These are phyloP conservation scores for Pseudocercospora vitis DNA, from an alignment of 2,329 filamentous ascomycete species.

Conservation along the genomic window DNA sequence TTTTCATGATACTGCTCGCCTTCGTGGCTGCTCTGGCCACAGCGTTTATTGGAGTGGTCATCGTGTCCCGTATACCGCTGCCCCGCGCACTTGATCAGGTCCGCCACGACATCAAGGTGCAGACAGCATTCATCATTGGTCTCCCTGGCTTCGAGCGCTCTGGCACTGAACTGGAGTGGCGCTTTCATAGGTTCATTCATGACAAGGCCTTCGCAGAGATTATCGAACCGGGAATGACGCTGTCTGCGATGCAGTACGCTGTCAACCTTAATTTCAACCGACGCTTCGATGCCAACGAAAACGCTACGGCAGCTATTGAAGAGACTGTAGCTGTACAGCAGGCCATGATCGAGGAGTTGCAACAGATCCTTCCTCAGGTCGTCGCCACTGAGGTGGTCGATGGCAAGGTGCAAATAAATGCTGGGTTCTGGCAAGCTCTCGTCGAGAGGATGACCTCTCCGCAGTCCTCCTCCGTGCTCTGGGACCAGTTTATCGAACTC, in stretches of 20 bases:
- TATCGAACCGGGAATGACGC: no score
- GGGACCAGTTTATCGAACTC: slow-evolving; percentile 31
- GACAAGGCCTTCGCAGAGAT: no score
- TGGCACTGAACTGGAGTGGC: slow-evolving; percentile 3
- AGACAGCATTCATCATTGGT: neutral
- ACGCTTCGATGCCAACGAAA: slow-evolving; percentile 11
- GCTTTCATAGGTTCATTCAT: slow-evolving; percentile 7
- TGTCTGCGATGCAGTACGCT: slow-evolving; percentile 13
- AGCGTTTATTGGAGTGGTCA: neutral
- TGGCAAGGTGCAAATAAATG: slow-evolving; percentile 56
- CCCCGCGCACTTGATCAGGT: neutral
- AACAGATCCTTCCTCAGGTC: slow-evolving; percentile 10
- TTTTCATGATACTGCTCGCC: neutral
- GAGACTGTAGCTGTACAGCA: slow-evolving; percentile 3
- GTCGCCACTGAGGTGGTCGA: slow-evolving; percentile 30
- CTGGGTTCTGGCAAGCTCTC: slow-evolving; percentile 67
- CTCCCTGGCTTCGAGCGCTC: slow-evolving; percentile 10
- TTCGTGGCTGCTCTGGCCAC: neutral
- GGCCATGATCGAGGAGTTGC: slow-evolving; percentile 12
- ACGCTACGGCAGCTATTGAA: neutral
- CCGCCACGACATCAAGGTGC: neutral
- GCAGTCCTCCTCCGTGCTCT: slow-evolving; percentile 40
- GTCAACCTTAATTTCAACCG: slow-evolving; percentile 16
- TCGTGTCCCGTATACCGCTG: neutral
- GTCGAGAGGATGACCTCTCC: slow-evolving; percentile 55